A percentile compares a stretch with the other conserved stretches of the same genome.
These are phyloP conservation scores for Xenoacremonium recifei DNA, from an alignment of 2,329 filamentous ascomycete genomes.

Conservation along the genomic window DNA sequence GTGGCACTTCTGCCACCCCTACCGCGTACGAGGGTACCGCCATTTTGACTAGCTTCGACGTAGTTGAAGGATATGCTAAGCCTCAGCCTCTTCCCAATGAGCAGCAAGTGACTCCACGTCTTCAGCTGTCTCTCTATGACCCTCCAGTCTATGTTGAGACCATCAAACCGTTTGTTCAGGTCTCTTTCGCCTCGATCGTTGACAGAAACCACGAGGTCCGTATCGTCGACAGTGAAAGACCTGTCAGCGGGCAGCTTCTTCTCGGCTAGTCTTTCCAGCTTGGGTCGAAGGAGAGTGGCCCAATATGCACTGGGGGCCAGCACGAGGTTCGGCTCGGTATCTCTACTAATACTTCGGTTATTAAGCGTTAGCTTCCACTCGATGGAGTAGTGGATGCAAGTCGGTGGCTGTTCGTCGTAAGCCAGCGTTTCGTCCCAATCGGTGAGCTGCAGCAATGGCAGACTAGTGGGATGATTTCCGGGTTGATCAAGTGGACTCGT, in stretches of 20 bases:
- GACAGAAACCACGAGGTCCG: conserved; percentile 6
- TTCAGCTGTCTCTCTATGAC: conserved; percentile 7
- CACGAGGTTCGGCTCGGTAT: conserved; percentile 5
- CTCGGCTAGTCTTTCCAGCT: conserved; percentile 1
- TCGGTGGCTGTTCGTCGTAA: conserved; percentile 9
- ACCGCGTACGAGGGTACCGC: conserved; percentile 2
- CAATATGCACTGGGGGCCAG: conserved; percentile 10
- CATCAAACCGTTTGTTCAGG: conserved; percentile 8
- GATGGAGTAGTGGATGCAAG: conserved; percentile 9
- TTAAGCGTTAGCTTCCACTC: conserved; percentile 10
- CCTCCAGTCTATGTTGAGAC: conserved; percentile 8
- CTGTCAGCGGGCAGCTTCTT: conserved; percentile 1
- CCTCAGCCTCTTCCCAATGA: conserved; percentile 10
- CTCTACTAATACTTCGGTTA: conserved; percentile 7
- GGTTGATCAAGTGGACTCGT: background rate
- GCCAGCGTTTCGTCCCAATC: conserved; percentile 6
- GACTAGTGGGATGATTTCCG: background rate
- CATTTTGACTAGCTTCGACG: conserved; percentile 3
- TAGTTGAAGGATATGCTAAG: conserved; percentile 9
- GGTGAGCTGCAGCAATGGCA: conserved; percentile 9
- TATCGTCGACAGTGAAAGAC: conserved; percentile 5
- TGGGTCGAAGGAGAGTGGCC: conserved; percentile 5
- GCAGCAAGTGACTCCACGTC: conserved; percentile 9
- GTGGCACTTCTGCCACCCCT: conserved; percentile 8
- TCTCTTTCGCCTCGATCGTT: conserved; percentile 8